phyloP scores from a whole-genome alignment of 2,329 filamentous ascomycete genomes.

The Septoria linicola region DNA sequence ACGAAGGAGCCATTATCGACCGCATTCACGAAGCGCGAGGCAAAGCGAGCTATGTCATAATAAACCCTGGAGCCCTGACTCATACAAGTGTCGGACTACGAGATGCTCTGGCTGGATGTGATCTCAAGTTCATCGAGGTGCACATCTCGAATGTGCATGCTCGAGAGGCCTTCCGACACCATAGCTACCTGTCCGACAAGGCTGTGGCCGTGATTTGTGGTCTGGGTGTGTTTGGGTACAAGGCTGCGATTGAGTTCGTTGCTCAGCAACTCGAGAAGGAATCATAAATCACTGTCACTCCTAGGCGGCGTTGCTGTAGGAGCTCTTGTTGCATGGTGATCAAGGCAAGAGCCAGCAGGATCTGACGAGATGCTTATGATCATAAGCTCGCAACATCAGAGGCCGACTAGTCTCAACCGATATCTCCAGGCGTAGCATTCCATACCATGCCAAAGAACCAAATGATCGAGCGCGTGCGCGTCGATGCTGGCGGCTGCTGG shows the following conservation, averaged over 20 bases:
- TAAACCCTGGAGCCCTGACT: conserved; percentile 73
- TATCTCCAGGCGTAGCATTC: too few relatives aligned
- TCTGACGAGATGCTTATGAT: too few relatives aligned
- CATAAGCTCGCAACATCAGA: too few relatives aligned
- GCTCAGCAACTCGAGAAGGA: conserved; percentile 29
- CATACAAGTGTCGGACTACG: conserved; percentile 74
- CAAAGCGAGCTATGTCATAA: conserved; percentile 64
- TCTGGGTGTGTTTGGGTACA: conserved; percentile 52
- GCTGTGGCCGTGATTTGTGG: conserved; percentile 72
- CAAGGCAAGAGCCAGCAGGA: too few relatives aligned
- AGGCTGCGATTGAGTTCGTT: conserved; percentile 47
- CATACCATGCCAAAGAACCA: too few relatives aligned
- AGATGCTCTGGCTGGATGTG: conserved; percentile 69
- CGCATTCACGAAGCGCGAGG: conserved; percentile 66
- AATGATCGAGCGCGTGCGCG: too few relatives aligned
- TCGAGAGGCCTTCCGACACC: conserved; percentile 65
- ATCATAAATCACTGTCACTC: too few relatives aligned
- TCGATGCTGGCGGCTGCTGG: too few relatives aligned
- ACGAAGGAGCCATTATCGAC: conserved; percentile 72
- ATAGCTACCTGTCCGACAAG: conserved; percentile 74
- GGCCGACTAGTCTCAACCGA: too few relatives aligned
- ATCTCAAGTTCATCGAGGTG: conserved; percentile 74
- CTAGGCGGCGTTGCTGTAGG: too few relatives aligned
- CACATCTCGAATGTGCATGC: conserved; percentile 74
- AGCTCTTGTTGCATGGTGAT: too few relatives aligned